Evolutionary conservation across 208 protist genomes (phyloP).

Genomic region (Naegleria gruberi): DNA sequence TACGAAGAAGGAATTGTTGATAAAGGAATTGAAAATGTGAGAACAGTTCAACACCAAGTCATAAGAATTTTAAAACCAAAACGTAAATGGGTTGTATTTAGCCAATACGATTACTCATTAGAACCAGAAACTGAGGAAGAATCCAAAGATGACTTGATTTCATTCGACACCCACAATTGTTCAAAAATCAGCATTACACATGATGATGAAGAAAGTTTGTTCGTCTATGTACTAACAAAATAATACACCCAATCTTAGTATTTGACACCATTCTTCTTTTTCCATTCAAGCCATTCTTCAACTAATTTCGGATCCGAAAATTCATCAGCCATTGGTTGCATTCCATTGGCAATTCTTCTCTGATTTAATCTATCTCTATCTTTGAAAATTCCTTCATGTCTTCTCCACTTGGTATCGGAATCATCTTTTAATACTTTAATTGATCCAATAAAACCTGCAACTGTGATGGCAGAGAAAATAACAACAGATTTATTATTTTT

Average conservation of each 20-base stretch:
- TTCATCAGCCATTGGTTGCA: background rate
- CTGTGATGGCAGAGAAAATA: background rate
- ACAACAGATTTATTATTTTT: background rate
- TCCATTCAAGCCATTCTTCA: background rate
- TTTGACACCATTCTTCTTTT: background rate
- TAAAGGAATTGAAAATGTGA: background rate
- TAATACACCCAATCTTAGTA: background rate
- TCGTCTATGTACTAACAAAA: background rate
- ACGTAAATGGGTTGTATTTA: background rate
- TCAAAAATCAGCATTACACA: background rate
- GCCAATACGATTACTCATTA: background rate
- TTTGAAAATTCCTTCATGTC: slow-evolving; percentile 9
- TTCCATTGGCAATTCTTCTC: background rate
- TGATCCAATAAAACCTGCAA: background rate
- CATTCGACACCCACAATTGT: background rate
- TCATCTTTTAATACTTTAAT: background rate
- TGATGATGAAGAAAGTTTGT: background rate
- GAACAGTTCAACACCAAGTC: background rate
- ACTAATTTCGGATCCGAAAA: background rate
- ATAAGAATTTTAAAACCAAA: background rate
- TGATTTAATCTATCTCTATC: background rate
- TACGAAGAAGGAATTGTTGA: background rate
- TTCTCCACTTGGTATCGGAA: background rate
- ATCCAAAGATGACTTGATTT: background rate
- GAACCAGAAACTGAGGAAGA: background rate